Percentiles rank a stretch among this genome's conserved stretches.
These are phyloP conservation scores for Malassezia restricta DNA, from an alignment of 1,284 basidiomycete genomes.

Conservation along the genomic window DNA sequence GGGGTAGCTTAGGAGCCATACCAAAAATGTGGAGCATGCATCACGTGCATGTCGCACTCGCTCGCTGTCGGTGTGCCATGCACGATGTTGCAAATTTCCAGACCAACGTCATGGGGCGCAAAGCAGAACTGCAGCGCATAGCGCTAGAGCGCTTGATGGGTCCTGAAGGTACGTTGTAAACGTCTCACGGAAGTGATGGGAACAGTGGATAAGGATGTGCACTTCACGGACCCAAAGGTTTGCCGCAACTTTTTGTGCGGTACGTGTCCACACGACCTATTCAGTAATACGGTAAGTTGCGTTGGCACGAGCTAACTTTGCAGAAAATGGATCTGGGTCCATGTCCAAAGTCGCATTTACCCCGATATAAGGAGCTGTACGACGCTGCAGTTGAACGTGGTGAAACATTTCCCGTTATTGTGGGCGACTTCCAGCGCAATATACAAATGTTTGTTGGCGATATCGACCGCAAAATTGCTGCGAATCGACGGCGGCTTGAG, in stretches of 20 bases:
- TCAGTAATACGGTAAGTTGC: slow-evolving; percentile 83
- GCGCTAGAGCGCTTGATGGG: slow-evolving; percentile 59
- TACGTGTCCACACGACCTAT: slow-evolving; percentile 89
- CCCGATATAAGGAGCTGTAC: slow-evolving; percentile 84
- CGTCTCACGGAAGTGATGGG: slow-evolving; percentile 32
- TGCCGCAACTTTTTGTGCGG: slow-evolving; percentile 97
- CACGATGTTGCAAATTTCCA: no score
- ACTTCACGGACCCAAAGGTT: slow-evolving; percentile 96
- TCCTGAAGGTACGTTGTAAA: slow-evolving; percentile 16
- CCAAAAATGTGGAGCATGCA: no score
- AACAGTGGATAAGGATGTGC: slow-evolving; percentile 52
- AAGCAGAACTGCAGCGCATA: slow-evolving; percentile 73
- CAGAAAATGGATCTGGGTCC: slow-evolving; percentile 99
- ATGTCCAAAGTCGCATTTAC: slow-evolving; percentile 91
- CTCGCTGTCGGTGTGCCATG: no score
- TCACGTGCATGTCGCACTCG: no score
- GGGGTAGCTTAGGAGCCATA: no score
- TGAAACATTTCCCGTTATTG: slow-evolving; percentile 39
- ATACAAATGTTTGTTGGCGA: slow-evolving; percentile 94
- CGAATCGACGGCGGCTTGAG: slow-evolving; percentile 84
- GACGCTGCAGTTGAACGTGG: slow-evolving; percentile 62
- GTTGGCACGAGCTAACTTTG: neutral
- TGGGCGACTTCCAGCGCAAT: slow-evolving; percentile 65
- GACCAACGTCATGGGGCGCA: slow-evolving; percentile 31
- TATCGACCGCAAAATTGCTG: slow-evolving; percentile 87